Percentiles rank a stretch among this genome's conserved stretches.
Conservation (phyloP, 2,329 filamentous ascomycete species). For the Hypoxylon sp. region DNA sequence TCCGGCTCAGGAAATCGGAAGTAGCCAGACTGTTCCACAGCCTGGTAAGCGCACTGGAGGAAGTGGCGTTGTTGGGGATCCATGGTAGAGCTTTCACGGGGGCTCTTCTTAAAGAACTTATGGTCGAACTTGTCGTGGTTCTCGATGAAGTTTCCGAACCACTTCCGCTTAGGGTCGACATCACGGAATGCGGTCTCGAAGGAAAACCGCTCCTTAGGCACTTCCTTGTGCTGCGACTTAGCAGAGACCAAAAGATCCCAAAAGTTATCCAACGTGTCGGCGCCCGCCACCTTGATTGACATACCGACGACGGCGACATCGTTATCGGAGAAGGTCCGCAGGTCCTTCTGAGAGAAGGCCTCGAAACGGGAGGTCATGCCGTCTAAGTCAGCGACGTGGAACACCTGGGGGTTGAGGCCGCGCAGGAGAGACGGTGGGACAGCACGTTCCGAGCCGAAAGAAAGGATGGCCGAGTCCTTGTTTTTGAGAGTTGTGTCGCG, state of each 20-base stretch:
- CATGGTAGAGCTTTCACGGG: conserved; percentile 41
- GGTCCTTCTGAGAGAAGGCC: conserved; percentile 19
- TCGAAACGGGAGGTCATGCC: conserved; percentile 25
- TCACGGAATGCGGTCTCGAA: conserved; percentile 49
- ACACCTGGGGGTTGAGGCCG: conserved; percentile 35
- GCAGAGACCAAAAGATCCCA: conserved; percentile 52
- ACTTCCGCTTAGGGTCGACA: conserved; percentile 48
- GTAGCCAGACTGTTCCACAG: conserved; percentile 51
- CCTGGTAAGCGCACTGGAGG: conserved; percentile 48
- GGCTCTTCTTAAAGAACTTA: conserved; percentile 48
- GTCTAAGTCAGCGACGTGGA: conserved; percentile 37
- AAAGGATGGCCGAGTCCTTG: conserved; percentile 47
- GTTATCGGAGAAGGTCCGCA: conserved; percentile 40
- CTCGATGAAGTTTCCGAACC: conserved; percentile 50
- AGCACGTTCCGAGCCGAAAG: conserved; percentile 58
- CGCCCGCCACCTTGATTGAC: conserved; percentile 55
- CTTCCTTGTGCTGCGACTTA: conserved; percentile 52
- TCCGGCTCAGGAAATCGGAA: conserved; percentile 34
- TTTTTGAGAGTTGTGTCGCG: conserved; percentile 29
- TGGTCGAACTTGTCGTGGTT: conserved; percentile 50
- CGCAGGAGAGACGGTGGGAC: conserved; percentile 53
- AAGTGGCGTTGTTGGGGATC: conserved; percentile 47
- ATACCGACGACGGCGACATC: conserved; percentile 58
- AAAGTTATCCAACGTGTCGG: conserved; percentile 56
- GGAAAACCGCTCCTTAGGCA: conserved; percentile 46